Evolutionary conservation across 139 green algal species (phyloP).

Genomic region (Haematococcus lacustris): DNA sequence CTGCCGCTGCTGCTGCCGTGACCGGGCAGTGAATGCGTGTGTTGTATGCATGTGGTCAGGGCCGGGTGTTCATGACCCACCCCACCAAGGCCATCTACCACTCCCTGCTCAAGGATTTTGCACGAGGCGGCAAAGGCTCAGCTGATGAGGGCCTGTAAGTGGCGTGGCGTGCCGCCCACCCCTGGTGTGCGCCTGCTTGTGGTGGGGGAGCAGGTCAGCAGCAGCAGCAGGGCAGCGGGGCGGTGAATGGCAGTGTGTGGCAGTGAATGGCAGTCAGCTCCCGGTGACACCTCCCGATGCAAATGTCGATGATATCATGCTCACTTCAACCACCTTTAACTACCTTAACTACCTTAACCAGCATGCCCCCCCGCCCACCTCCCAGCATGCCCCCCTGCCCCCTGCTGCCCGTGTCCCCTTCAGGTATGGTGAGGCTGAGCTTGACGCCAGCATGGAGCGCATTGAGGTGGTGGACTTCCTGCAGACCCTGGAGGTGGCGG

Average conservation of each 20-base stretch:
- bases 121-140: conserved; percentile 39
- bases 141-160: conserved; percentile 70
- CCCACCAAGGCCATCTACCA: conserved; percentile 94
- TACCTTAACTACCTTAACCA: no score
- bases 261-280: no score
- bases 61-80: conserved; percentile 97
- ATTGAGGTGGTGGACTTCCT: conserved; percentile 97
- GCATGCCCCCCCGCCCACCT: no score
- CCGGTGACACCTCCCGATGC: no score
- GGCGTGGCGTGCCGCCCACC: neutral
- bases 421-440: conserved; percentile 70
- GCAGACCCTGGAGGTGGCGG: conserved; percentile 73
- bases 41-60: conserved; percentile 28
- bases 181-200: no score
- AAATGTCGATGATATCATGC: no score
- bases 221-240: no score
- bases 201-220: no score
- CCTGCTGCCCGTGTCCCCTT: no score
- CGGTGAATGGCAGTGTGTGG: no score
- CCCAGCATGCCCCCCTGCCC: no score
- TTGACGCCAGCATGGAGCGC: conserved; percentile 73
- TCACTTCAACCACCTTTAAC: no score
- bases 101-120: conserved; percentile 80
- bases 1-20: neutral
- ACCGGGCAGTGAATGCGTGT: neutral